Evolutionary conservation across 2,329 filamentous ascomycete genomes (phyloP), one percentile per base, ranked within the genome.

Genomic region (Diaporthe citri): DNA sequence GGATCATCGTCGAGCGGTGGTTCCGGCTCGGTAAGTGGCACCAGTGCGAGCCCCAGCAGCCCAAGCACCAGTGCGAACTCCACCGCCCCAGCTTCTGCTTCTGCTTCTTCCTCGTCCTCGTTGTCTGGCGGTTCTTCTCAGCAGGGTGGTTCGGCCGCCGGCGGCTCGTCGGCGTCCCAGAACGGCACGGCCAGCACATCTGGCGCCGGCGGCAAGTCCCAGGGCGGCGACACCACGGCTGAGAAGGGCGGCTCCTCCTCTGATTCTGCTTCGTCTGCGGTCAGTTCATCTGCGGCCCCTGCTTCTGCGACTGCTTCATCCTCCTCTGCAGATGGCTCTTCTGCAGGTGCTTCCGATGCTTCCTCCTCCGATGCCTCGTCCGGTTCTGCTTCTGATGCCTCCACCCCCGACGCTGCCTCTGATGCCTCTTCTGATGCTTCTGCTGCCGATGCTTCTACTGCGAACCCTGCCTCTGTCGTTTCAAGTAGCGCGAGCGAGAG

Each of bases 21-120:
- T 31, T 60, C 62, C 20, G 60, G 71, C 34, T 73, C 71, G 34
- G 59, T 55, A 55, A 66, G 60, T 41, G 60, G 74, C 9, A 39
- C 60, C 46, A 73, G 74, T 72, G 67, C 64, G 62, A 66, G 62
- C 62, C 43, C 62, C 46, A 66, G 9, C 34, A 69, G 48, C 64
- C 64, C 56, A 51, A 55, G 60, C 51, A 73, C 60, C 31, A 66
- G 46, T 55, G 34, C 48, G 46, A 66, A n/a, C 25, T 25, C 25
- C 57, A 66, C 34, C 59, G 57, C 39, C 17, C 39, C 57, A 56
- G 60, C 46, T 15, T 43, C 59, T 62, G 36, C 36, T 39, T 41
- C 57, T 60, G n/a, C 10, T 12, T 56, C 36, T 39, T 39, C 36
- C 36, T 60, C 57, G 15, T 64, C 59, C 0, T 64, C 59, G 10